Evolutionary conservation across 345 rosid genomes (phyloP), one percentile per base, ranked within the genome.

Genomic region (Hypericum androsaemum): DNA sequence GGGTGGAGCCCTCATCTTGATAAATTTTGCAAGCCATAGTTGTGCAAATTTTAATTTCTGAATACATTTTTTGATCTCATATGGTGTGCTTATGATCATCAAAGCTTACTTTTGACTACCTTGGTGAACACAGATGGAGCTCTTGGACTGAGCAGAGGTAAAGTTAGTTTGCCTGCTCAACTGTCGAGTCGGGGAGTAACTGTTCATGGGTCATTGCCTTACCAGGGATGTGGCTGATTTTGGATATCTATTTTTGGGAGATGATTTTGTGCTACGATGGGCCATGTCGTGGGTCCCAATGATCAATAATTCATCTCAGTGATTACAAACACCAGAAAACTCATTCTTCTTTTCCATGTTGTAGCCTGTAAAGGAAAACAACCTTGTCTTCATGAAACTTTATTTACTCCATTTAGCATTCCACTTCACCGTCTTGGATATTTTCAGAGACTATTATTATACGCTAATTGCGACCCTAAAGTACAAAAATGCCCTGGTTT

Each of bases 71-170:
- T 61, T 63, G 56, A 44, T 65, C 50, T 54, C 15, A 7, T 58
- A 59, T 86, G 98, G 76, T 90, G 98, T 56, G 98, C 85, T 47
- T 90, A 87, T 74, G 95, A 90, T 75, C 98, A 90, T 65, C 98
- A 80, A 84, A 95, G 95, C 8, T 48, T 69, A 54, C 80, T 90
- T 42, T 73, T 90, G 42, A 74, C 77, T 57, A 71, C 87, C 58
- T 70, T 90, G 64, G 68, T 69, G 40, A 78, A 74, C 77, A 84
- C 98, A 11, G 95, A 90, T 42, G 96, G 98, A 50, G 84, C 86
- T 51, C 82, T 90, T 12, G 98, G 98, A 53, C 67, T 90, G 60
- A 87, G 87, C 75, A 80, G 78, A 63, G 84, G 92, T 49, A 79
- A 79, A 72, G 74, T 84, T 50, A 84, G 98, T 67, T 67, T 90